Evolutionary conservation across 2,329 filamentous ascomycete species (phyloP).

Genomic region (Akanthomyces lecanii): DNA sequence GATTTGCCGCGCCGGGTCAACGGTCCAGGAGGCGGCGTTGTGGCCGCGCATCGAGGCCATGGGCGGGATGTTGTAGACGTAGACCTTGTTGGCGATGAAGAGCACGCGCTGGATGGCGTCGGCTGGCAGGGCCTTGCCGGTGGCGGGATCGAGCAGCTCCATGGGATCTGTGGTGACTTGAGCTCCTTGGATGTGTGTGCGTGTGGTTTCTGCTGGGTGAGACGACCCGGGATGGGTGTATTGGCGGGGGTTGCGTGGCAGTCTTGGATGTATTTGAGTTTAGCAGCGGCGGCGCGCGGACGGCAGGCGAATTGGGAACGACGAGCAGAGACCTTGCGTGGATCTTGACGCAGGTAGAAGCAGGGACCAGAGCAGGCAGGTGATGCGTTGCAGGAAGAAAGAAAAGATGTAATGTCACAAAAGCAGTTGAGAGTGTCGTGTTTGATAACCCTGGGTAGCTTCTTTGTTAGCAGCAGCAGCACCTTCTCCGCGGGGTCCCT

Average conservation of each 20-base stretch:
- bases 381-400: no score
- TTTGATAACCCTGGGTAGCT: background rate
- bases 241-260: no score
- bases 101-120: slow-evolving; percentile 83
- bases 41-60: slow-evolving; percentile 75
- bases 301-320: no score
- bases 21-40: slow-evolving; percentile 72
- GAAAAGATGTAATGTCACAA: background rate
- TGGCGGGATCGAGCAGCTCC: slow-evolving; percentile 67
- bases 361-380: no score
- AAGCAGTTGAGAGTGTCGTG: background rate
- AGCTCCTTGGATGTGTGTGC: slow-evolving; percentile 8
- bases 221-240: background rate
- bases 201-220: background rate
- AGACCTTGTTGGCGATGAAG: slow-evolving; percentile 68
- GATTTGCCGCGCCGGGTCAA: slow-evolving; percentile 66
- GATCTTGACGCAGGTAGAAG: no score
- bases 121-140: slow-evolving; percentile 60
- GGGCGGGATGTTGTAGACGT: slow-evolving; percentile 85
- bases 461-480: no score
- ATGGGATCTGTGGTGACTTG: slow-evolving; percentile 34
- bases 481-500: background rate
- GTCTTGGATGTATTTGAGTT: no score
- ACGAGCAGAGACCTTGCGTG: no score
- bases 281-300: no score